These are phyloP conservation scores for Tilletia caries DNA, from an alignment of 1,284 basidiomycete genomes.

Conservation along the genomic window DNA sequence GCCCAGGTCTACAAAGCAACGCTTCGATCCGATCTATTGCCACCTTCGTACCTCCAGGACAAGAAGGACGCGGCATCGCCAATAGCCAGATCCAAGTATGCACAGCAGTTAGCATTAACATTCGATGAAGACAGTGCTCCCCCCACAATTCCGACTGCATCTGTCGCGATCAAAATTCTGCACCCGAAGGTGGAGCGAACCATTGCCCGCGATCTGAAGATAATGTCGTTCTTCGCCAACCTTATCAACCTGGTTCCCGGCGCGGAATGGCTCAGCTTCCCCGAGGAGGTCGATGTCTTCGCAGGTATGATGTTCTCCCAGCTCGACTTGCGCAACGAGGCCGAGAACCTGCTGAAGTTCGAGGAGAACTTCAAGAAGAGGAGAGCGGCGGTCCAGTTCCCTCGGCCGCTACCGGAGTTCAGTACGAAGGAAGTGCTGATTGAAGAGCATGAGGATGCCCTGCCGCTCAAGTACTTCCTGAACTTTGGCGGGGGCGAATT, in stretches of 20 bases:
- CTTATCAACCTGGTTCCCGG: slow-evolving; percentile 78
- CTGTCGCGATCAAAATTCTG: slow-evolving; percentile 92
- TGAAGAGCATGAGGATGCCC: slow-evolving; percentile 88
- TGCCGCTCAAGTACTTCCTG: slow-evolving; percentile 85
- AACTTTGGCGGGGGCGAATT: slow-evolving; percentile 78
- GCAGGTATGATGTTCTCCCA: slow-evolving; percentile 97
- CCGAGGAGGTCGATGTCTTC: slow-evolving; percentile 92
- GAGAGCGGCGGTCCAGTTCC: slow-evolving; percentile 80
- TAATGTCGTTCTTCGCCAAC: slow-evolving; percentile 89
- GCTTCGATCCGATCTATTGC: slow-evolving; percentile 76
- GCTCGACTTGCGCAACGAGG: slow-evolving; percentile 85
- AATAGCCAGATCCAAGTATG: slow-evolving; percentile 26
- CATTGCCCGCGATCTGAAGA: slow-evolving; percentile 82
- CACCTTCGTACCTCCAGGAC: slow-evolving; percentile 56
- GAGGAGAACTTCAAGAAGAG: slow-evolving; percentile 75
- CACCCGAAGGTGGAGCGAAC: slow-evolving; percentile 73
- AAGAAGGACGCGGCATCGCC: slow-evolving; percentile 28
- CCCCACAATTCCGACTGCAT: slow-evolving; percentile 40
- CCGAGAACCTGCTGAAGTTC: slow-evolving; percentile 79
- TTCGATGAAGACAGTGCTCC: slow-evolving; percentile 42
- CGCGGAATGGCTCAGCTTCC: slow-evolving; percentile 93
- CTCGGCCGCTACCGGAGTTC: slow-evolving; percentile 75
- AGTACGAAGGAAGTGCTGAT: slow-evolving; percentile 77
- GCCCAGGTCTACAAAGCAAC: slow-evolving; percentile 89
- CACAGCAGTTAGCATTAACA: slow-evolving; percentile 31